Conservation (phyloP, 106 monocot species). For the Triglochin maritima region DNA sequence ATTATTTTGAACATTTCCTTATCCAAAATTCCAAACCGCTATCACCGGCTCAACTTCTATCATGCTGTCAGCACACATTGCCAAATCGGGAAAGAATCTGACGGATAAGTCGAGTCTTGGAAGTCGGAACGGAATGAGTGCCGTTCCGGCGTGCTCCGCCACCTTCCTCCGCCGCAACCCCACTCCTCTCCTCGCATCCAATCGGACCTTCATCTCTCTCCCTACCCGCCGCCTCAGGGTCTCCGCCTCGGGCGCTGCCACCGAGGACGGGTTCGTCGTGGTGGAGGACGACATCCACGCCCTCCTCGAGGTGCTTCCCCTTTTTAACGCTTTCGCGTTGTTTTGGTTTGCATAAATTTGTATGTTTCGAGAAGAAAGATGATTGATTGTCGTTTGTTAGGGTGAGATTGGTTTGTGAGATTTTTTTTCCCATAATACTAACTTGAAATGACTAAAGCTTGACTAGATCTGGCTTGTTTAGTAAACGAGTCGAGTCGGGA, state of each 20-base stretch:
- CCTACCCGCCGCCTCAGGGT: background rate
- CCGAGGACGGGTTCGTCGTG: slow-evolving; percentile 28
- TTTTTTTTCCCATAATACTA: too few species aligned
- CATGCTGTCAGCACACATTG: too few species aligned
- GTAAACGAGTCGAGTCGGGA: too few species aligned
- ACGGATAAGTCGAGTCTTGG: too few species aligned
- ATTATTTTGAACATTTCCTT: too few species aligned
- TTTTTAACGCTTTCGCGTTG: background rate
- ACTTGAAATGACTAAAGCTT: too few species aligned
- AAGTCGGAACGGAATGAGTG: background rate
- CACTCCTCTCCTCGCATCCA: background rate
- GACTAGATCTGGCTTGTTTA: too few species aligned
- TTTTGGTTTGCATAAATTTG: background rate
- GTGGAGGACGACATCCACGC: slow-evolving; percentile 45
- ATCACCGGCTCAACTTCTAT: too few species aligned
- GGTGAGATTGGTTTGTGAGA: background rate
- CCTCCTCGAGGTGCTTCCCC: slow-evolving; percentile 21
- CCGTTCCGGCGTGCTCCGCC: background rate
- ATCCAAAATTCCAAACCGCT: too few species aligned
- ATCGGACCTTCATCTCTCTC: background rate
- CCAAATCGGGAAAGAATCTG: too few species aligned
- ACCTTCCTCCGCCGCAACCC: background rate
- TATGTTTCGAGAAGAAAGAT: too few species aligned
- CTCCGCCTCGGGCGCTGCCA: background rate
- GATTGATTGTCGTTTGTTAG: background rate